Base-by-base conservation (phyloP, 1,139 yeast genomes). In the Geotrichum reessii region DNA sequence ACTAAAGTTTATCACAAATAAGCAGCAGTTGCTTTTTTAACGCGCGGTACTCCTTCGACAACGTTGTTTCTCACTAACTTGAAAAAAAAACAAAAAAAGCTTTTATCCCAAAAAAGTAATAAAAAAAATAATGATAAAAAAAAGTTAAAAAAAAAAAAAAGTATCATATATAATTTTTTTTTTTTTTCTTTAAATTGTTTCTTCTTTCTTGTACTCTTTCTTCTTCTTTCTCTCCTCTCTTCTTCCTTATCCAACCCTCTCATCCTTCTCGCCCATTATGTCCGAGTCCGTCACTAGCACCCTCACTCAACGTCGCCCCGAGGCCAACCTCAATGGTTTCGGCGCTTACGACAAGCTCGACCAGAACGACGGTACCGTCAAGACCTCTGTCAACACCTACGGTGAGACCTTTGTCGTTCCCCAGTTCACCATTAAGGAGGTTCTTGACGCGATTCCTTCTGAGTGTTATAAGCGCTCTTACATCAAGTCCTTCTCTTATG, bases 361-460 rank as follows among this genome's bases (percentile, higher is more conserved):
- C 31, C 62, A 62, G 31, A 51, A 57, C 50, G 50, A 59, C 27
- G 60, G 65, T 28, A 52, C 55, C 40, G 60, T 58, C 54, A 57
- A 61, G 50, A n/a, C 62, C 53, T 64, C 67, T 52, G 73, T 78
- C 59, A 84, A 85, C 71, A 80, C 87, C 53, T 70, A 74, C 67
- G 95, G 95, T 44, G 76, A 83, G 58, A 82, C 77, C 60, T 87
- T 86, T 71, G 80, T 78, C 58, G 92, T 83, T 9, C 95, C 95
- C 31, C 88, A 85, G 67, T 85, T 77, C 75, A 75, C 91, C 64
- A 85, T 87, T 71, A 85, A 85, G 76, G 90, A 86, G 64, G 80
- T 87, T 63, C 75, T 87, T 67, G 80, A 80, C 59, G 88, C 85
- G 49, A 87, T 87, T 66, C 95, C 95, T 59, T 78, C 83, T 63